Percentiles rank a stretch among this genome's conserved stretches.
Evolutionary conservation across 1,284 basidiomycete genomes (phyloP).

Genomic region (Trichosporon sp.): DNA sequence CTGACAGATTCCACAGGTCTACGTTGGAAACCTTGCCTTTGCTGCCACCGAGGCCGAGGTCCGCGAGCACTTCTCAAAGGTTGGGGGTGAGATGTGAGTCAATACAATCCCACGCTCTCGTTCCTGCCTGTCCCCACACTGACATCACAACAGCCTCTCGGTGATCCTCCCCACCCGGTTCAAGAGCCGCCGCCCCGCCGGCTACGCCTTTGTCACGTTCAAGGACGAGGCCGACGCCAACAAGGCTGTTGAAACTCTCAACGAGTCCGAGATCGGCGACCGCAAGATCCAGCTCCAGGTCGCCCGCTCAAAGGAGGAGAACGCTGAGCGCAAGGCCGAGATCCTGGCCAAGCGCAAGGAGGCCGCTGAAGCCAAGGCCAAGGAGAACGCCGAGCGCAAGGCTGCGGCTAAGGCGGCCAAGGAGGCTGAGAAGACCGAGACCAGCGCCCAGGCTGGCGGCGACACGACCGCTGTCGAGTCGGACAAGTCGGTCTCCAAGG

Average conservation of each 20-base stretch:
- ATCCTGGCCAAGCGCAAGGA: conserved; percentile 27
- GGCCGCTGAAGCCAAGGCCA: conserved; percentile 24
- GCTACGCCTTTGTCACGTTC: conserved; percentile 86
- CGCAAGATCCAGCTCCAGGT: conserved; percentile 80
- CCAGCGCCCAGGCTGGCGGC: conserved; percentile 19
- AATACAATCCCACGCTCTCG: neutral
- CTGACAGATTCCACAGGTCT: conserved; percentile 36
- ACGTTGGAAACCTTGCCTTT: conserved; percentile 47
- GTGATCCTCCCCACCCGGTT: conserved; percentile 38
- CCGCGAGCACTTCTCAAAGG: conserved; percentile 32
- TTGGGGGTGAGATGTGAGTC: conserved; percentile 42
- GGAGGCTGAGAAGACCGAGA: conserved; percentile 40
- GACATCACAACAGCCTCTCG: conserved; percentile 27
- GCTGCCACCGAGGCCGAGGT: conserved; percentile 43
- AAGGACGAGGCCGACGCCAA: conserved; percentile 72
- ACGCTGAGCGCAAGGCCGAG: conserved; percentile 54
- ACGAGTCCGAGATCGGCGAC: conserved; percentile 72
- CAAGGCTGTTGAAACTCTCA: conserved; percentile 75
- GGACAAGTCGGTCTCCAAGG: conserved; percentile 16
- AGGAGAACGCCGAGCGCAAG: conserved; percentile 22
- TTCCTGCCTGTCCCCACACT: too few relatives aligned
- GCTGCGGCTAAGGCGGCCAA: conserved; percentile 48
- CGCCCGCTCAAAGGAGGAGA: conserved; percentile 83
- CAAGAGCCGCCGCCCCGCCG: conserved; percentile 51
- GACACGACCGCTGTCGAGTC: conserved; percentile 40